phyloP scores from a whole-genome alignment of 257 asterid genomes.

The Fraxinus pennsylvanica region DNA sequence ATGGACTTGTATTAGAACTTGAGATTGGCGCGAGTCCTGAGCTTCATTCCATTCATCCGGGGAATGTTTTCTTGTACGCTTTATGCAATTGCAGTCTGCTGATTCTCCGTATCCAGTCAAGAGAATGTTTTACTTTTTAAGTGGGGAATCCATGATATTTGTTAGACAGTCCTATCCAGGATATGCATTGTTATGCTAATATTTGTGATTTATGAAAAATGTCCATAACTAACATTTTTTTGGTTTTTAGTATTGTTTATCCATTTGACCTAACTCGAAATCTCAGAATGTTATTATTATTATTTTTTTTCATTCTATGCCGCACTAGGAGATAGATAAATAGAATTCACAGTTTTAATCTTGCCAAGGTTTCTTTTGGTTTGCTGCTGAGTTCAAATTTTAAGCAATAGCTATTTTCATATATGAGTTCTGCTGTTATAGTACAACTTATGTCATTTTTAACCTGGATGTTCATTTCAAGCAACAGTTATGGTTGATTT shows the following conservation, averaged over 20 bases:
- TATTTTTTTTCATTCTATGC: neutral
- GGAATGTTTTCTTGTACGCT: neutral
- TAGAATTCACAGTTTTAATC: neutral
- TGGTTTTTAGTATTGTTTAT: neutral
- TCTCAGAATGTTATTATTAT: neutral
- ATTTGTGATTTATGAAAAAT: neutral
- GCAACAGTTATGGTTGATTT: conserved; percentile 8
- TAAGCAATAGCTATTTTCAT: neutral
- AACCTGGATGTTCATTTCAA: neutral
- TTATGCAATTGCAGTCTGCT: neutral
- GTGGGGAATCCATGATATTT: neutral
- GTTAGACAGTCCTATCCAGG: neutral
- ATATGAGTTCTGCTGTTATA: neutral
- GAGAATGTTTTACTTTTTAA: neutral
- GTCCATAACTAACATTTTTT: neutral
- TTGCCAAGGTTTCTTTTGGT: neutral
- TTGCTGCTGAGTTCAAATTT: neutral
- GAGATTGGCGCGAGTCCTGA: neutral
- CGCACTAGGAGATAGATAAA: neutral
- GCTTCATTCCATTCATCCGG: neutral
- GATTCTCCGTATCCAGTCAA: neutral
- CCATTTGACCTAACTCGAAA: neutral
- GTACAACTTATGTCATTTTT: neutral
- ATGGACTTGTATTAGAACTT: neutral
- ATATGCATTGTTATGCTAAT: neutral